Evolutionary conservation across 139 green algal genomes (phyloP).

Genomic region (Microglena sp.): DNA sequence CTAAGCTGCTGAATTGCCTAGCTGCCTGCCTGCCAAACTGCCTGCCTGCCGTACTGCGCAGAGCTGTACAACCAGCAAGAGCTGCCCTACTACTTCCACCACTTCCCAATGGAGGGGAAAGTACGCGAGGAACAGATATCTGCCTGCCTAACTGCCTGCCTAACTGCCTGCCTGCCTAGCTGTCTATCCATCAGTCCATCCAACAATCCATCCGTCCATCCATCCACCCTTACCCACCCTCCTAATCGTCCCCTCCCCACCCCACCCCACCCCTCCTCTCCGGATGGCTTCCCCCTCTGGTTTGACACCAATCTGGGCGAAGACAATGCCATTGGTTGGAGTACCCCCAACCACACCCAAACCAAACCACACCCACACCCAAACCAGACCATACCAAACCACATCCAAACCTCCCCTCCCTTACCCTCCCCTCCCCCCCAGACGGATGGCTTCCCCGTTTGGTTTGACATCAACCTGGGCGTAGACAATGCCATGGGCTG

Average conservation of each 20-base stretch:
- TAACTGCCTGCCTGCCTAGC: too few relatives aligned
- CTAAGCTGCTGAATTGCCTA: background rate
- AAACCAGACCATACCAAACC: background rate
- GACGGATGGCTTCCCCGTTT: slow-evolving; percentile 61
- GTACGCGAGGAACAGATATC: slow-evolving; percentile 9
- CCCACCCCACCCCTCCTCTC: too few relatives aligned
- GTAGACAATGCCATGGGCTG: background rate
- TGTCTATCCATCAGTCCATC: too few relatives aligned
- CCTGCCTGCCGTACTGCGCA: slow-evolving; percentile 49
- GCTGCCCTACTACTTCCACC: slow-evolving; percentile 61
- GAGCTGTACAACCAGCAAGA: slow-evolving; percentile 65
- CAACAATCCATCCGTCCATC: too few relatives aligned
- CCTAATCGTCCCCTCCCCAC: too few relatives aligned
- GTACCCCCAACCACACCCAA: background rate
- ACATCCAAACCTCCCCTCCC: too few relatives aligned
- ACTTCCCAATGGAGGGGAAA: slow-evolving; percentile 36
- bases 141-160: too few relatives aligned
- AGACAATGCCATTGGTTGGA: background rate
- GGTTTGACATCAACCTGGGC: slow-evolving; percentile 70
- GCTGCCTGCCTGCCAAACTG: background rate
- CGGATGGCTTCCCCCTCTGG: slow-evolving; percentile 57
- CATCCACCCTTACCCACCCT: too few relatives aligned
- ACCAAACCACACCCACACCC: background rate
- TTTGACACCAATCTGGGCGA: slow-evolving; percentile 69
- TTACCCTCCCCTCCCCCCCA: too few relatives aligned